These are phyloP conservation scores for Helianthus tuberosus DNA, from an alignment of 129 eudicot species.

Conservation along the genomic window DNA sequence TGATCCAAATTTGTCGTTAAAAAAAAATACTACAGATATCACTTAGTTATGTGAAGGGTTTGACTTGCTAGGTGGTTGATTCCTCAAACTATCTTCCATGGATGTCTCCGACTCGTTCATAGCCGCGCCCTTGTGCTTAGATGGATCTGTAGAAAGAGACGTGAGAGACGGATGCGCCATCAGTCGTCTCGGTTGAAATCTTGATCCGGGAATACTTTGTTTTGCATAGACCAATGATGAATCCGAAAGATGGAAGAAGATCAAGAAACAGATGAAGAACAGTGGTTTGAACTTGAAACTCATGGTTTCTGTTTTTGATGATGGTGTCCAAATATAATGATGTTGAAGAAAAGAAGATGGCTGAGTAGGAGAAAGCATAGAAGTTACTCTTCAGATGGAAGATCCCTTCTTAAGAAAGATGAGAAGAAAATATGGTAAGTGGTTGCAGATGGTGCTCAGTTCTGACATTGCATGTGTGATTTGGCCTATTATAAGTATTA, in stretches of 20 bases:
- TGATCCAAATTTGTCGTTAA: too few relatives aligned
- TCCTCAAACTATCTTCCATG: slow-evolving; percentile 54
- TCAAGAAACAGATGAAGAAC: slow-evolving; percentile 41
- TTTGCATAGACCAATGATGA: slow-evolving; percentile 17
- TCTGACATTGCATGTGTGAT: slow-evolving; percentile 59
- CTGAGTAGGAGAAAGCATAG: slow-evolving; percentile 22
- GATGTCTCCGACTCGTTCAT: slow-evolving; percentile 43
- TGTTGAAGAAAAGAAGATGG: slow-evolving; percentile 18
- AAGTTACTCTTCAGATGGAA: slow-evolving; percentile 34
- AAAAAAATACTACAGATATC: background rate
- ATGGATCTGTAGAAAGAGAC: slow-evolving; percentile 42
- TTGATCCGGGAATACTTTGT: slow-evolving; percentile 13
- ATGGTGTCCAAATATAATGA: background rate
- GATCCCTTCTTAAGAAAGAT: slow-evolving; percentile 37
- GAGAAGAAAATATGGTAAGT: slow-evolving; percentile 34
- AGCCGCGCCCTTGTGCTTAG: slow-evolving; percentile 32
- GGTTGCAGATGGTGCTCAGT: slow-evolving; percentile 50
- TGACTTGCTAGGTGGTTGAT: slow-evolving; percentile 54
- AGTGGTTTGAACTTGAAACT: slow-evolving; percentile 25
- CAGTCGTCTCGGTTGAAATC: slow-evolving; percentile 56
- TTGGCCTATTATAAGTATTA: slow-evolving; percentile 32
- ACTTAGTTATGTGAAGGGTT: slow-evolving; percentile 77
- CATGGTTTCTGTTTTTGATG: slow-evolving; percentile 28
- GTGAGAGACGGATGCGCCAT: slow-evolving; percentile 28
- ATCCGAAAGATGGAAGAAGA: slow-evolving; percentile 33